Percentiles rank a stretch among this genome's conserved stretches.
Conservation (phyloP, 495 filamentous ascomycete species). For the Penicillium samsonianum region DNA sequence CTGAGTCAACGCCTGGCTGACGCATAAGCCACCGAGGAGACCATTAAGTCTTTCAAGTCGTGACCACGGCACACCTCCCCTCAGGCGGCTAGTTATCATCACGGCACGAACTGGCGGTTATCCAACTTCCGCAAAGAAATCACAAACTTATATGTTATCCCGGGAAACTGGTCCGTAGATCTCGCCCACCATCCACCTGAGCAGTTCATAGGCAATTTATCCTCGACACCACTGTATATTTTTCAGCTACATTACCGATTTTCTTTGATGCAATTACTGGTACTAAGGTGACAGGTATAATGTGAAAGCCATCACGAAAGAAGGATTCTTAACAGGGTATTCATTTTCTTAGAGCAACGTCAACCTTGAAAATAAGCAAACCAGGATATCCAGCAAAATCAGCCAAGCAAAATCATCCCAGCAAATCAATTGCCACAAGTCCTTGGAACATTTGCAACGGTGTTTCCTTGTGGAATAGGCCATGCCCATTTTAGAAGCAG, state of each 20-base stretch:
- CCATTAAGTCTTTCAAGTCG: no score
- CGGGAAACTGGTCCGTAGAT: no score
- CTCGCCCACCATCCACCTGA: no score
- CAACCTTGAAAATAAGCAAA: constrained; percentile 4
- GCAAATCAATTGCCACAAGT: constrained; percentile 3
- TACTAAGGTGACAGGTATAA: constrained; percentile 3
- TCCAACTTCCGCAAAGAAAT: no score
- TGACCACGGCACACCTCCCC: no score
- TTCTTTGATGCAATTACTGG: neutral
- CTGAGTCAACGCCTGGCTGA: no score
- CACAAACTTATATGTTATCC: no score
- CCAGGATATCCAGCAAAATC: neutral
- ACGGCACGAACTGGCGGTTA: no score
- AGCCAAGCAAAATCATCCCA: neutral
- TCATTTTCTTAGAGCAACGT: constrained; percentile 4
- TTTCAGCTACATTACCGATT: neutral
- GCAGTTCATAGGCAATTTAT: no score
- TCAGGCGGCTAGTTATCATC: no score
- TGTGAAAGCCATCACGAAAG: constrained; percentile 1
- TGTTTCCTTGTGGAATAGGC: constrained; percentile 4
- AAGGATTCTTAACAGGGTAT: constrained; percentile 5
- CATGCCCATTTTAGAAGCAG: constrained; percentile 8
- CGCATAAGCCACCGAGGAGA: no score
- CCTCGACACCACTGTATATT: neutral
- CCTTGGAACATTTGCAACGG: constrained; percentile 5